Evolutionary conservation across 306 rosid species (phyloP).

Genomic region (Quercus dentata): DNA sequence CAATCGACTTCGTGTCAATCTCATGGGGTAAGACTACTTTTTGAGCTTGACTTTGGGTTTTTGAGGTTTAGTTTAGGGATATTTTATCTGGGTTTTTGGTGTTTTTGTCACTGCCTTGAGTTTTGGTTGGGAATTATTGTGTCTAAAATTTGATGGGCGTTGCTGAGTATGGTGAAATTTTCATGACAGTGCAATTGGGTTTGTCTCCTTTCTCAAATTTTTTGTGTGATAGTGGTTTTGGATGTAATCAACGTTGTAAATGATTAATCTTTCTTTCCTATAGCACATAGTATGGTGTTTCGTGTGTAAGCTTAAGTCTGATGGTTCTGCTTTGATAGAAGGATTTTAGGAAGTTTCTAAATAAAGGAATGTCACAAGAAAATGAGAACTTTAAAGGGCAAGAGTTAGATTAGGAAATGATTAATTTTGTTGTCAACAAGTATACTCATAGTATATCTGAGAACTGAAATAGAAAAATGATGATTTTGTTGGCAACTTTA

Average conservation of each 20-base stretch:
- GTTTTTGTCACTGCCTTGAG: neutral
- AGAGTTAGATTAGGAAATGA: neutral
- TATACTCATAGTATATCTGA: neutral
- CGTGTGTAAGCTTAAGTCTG: neutral
- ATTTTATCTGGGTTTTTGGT: neutral
- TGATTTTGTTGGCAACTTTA: neutral
- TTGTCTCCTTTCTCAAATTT: neutral
- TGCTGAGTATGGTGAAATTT: neutral
- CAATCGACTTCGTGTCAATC: conserved; percentile 71
- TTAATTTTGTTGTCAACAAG: neutral
- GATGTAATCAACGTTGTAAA: neutral
- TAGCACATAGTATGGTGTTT: neutral
- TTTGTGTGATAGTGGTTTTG: neutral
- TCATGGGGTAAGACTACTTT: conserved; percentile 56
- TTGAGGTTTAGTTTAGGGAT: neutral
- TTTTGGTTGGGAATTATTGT: too few species aligned
- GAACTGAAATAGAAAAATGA: too few species aligned
- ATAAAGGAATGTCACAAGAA: neutral
- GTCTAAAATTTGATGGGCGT: neutral
- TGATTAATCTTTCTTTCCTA: neutral
- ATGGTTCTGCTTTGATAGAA: neutral
- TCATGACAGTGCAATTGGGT: neutral
- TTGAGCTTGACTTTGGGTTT: neutral
- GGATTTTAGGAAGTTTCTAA: neutral
- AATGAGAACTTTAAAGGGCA: neutral